These are phyloP conservation scores for Salvia rosmarinus DNA, from an alignment of 257 asterid genomes.

Conservation along the genomic window DNA sequence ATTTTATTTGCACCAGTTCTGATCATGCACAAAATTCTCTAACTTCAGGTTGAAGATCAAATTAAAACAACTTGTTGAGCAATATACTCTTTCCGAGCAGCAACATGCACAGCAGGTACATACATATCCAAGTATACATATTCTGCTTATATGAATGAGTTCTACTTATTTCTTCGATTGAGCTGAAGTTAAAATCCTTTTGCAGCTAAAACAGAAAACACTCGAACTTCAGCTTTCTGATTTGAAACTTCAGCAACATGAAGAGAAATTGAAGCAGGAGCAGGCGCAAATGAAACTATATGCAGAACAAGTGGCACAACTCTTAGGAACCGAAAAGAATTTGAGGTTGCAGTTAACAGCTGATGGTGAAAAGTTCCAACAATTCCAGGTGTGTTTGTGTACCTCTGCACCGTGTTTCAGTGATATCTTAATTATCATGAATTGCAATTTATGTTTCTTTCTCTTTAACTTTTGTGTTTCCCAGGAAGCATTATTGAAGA, in stretches of 20 bases:
- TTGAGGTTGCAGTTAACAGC: conserved; percentile 90
- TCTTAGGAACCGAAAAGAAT: conserved; percentile 88
- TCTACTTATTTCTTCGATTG: conserved; percentile 25
- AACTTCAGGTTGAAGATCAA: conserved; percentile 80
- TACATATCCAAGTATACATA: conserved; percentile 27
- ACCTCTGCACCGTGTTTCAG: neutral
- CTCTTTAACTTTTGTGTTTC: neutral
- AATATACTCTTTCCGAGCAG: conserved; percentile 84
- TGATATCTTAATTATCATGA: neutral
- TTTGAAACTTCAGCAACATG: conserved; percentile 83
- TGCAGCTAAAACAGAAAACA: conserved; percentile 89
- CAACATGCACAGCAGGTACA: conserved; percentile 81
- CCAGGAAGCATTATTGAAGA: conserved; percentile 96
- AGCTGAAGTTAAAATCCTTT: conserved; percentile 21
- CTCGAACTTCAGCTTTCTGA: conserved; percentile 95
- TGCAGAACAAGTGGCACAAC: conserved; percentile 87
- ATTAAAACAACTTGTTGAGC: conserved; percentile 83
- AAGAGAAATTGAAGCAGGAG: conserved; percentile 80
- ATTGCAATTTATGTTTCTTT: neutral
- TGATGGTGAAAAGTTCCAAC: conserved; percentile 98
- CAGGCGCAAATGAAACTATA: conserved; percentile 89
- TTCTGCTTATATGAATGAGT: conserved; percentile 21
- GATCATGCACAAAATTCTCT: conserved; percentile 18
- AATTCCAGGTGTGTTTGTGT: conserved; percentile 71
- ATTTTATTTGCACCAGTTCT: neutral